Evolutionary conservation across 805 yeast species (phyloP).

Genomic region (Teunomyces lycoperdinae): DNA sequence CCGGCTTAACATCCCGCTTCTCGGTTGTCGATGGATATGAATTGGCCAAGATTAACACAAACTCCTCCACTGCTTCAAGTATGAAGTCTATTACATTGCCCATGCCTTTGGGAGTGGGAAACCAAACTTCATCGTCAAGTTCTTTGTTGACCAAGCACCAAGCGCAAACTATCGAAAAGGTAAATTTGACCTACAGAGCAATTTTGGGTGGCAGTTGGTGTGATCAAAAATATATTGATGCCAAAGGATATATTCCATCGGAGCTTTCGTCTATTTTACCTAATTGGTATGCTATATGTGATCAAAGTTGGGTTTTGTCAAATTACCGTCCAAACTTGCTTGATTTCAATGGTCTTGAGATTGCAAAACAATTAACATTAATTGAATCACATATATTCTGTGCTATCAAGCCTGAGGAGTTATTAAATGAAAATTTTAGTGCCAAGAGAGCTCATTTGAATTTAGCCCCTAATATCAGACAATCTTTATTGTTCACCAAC

Average conservation of each 20-base stretch:
- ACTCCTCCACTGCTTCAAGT: conserved; percentile 41
- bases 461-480: conserved; percentile 61
- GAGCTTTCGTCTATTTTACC: conserved; percentile 36
- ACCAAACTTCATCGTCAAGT: conserved; percentile 38
- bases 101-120: conserved; percentile 36
- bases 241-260: conserved; percentile 29
- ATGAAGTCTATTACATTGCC: conserved; percentile 41
- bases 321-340: conserved; percentile 51
- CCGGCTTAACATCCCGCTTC: conserved; percentile 26
- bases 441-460: conserved; percentile 56
- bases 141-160: conserved; percentile 40
- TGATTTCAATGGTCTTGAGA: conserved; percentile 66
- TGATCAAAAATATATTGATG: conserved; percentile 22
- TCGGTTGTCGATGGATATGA: conserved; percentile 60
- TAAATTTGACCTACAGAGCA: conserved; percentile 52
- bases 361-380: conserved; percentile 73
- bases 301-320: conserved; percentile 56
- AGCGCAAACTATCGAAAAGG: conserved; percentile 43
- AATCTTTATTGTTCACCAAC: conserved; percentile 66
- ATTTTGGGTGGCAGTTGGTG: conserved; percentile 52
- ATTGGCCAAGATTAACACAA: conserved; percentile 48
- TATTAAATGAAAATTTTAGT: conserved; percentile 62
- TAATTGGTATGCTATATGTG: conserved; percentile 50
- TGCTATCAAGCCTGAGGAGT: conserved; percentile 60
- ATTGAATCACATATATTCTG: conserved; percentile 69